Evolutionary conservation across 177 flowering plant species (phyloP), one percentile per base, ranked within the genome.

Genomic region (Telopea speciosissima): DNA sequence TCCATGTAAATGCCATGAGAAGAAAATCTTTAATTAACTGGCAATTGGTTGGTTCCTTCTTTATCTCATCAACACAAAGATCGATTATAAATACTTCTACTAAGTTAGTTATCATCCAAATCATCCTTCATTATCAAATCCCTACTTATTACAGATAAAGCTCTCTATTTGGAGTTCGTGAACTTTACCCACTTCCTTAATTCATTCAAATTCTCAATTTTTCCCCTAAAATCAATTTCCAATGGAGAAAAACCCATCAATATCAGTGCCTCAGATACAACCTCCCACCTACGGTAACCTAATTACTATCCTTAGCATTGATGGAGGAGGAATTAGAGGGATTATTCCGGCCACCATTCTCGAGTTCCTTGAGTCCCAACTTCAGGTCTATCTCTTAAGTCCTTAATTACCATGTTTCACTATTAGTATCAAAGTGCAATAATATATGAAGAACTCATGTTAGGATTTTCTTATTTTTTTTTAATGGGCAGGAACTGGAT

Each of bases 231-330:
- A 36, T 36, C 63, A 60, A 24, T 60, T 19, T 28, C 23, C 36
- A 9, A 74, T 74, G 73, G 69, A 66, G 21, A n/a, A 40, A 42
- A 17, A 23, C 40, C 7, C 62, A 28, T 61, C n/a, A n/a, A n/a
- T 40, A 54, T 44, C 71, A 16, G 22, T 74, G 5, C 40, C 40
- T 36, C 40, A 5, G 40, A 36, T 36, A 36, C 76, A 75, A 44
- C 81, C 82, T 21, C 85, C 82, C 44, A 76, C 78, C 10, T 80
- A 67, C 42, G 85, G 84, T 14, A 77, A 79, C 14, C 40, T 76
- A 31, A 69, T 78, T 62, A 74, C 80, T 24, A 68, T 81, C 73
- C 77, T 83, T 25, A 58, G 61, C 61, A 58, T 58, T 58, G 61
- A 58, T 58, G 61, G 61, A 58, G 61, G 61, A 19, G 61, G 61